These are phyloP conservation scores for Petrea volubilis DNA, from an alignment of 257 asterid genomes.

Conservation along the genomic window DNA sequence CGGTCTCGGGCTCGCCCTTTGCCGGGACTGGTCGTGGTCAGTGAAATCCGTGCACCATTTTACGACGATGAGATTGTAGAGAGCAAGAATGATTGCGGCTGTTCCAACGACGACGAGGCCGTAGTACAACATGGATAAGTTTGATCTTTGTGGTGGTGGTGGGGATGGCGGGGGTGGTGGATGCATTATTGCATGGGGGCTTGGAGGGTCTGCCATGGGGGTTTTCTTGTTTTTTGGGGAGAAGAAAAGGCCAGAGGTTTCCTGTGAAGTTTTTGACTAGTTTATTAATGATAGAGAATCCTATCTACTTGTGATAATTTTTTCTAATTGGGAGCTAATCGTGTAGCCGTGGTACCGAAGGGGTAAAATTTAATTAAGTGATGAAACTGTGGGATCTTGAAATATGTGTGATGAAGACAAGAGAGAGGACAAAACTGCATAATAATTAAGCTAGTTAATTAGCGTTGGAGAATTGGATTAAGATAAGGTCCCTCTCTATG, in stretches of 20 bases:
- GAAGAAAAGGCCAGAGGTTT: neutral
- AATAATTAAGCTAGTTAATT: neutral
- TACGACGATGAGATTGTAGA: constrained; percentile 43
- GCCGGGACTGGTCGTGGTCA: neutral
- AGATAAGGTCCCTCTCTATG: neutral
- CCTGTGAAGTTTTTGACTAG: neutral
- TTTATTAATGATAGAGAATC: neutral
- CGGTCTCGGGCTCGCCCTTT: neutral
- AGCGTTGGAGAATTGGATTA: constrained; percentile 13
- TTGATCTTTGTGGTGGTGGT: constrained; percentile 23
- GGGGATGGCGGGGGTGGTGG: neutral
- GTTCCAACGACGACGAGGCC: constrained; percentile 50
- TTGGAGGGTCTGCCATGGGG: constrained; percentile 36
- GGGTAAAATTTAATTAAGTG: neutral
- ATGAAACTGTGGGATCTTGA: constrained; percentile 6
- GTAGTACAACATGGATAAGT: constrained; percentile 48
- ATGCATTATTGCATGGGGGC: constrained; percentile 3
- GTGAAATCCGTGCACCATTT: constrained; percentile 34
- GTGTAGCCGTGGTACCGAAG: neutral
- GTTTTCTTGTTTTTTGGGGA: neutral
- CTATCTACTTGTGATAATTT: constrained; percentile 1
- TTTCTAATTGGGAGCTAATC: neutral
- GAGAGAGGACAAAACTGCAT: neutral
- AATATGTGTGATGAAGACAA: neutral
- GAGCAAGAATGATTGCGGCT: constrained; percentile 35